Conservation (phyloP, 2,329 filamentous ascomycete genomes). For the Dothideomycetidae sp. region DNA sequence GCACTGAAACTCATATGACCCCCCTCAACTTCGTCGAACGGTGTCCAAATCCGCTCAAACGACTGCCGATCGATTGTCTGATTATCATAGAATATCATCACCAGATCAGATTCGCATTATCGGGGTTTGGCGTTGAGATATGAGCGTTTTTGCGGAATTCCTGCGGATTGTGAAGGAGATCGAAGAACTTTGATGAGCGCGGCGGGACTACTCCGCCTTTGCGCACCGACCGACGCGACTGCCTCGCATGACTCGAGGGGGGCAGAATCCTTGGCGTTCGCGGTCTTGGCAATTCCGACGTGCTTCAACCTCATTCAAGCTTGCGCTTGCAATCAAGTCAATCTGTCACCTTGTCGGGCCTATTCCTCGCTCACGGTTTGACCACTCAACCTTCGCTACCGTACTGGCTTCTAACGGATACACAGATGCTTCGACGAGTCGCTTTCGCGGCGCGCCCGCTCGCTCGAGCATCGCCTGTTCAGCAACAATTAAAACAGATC, state of each 20-base stretch:
- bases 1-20: conserved; percentile 14
- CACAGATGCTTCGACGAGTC: conserved; percentile 30
- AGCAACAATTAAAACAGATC: conserved; percentile 19
- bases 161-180: conserved; percentile 9
- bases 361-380: too few relatives aligned
- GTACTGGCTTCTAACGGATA: too few relatives aligned
- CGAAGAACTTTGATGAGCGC: conserved; percentile 6
- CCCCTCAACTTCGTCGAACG: conserved; percentile 16
- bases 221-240: too few relatives aligned
- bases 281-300: too few relatives aligned
- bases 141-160: conserved; percentile 11
- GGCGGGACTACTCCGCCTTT: conserved; percentile 1
- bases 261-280: too few relatives aligned
- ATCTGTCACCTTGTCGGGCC: too few relatives aligned
- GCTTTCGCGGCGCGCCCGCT: conserved; percentile 28
- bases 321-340: too few relatives aligned
- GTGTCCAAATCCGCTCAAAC: conserved; percentile 5
- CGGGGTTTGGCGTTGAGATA: conserved; percentile 18
- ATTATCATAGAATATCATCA: conserved; percentile 14
- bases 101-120: conserved; percentile 21
- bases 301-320: too few relatives aligned
- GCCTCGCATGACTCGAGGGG: too few relatives aligned
- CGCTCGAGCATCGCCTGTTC: conserved; percentile 20
- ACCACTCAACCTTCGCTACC: too few relatives aligned
- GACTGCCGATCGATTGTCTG: conserved; percentile 12